These are phyloP conservation scores for Lasiosphaeris hirsuta DNA, from an alignment of 495 filamentous ascomycete genomes.

Conservation along the genomic window DNA sequence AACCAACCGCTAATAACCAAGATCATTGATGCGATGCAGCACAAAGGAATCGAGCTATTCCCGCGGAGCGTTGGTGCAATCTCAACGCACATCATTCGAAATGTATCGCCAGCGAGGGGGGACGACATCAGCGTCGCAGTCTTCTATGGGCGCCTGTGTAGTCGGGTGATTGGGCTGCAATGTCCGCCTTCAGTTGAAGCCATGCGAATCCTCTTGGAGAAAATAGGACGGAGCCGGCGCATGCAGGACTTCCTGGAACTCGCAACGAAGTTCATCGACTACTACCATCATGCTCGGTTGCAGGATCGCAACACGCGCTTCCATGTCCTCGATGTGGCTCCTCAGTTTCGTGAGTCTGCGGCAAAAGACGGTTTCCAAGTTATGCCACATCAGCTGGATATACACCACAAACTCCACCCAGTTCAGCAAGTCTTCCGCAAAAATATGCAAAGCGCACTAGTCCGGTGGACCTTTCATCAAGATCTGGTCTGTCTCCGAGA, in stretches of 20 bases:
- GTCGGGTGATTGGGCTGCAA: slow-evolving; percentile 7
- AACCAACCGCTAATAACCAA: slow-evolving; percentile 10
- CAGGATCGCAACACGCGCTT: too few species aligned
- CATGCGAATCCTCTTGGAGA: slow-evolving; percentile 29
- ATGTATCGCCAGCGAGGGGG: not conserved
- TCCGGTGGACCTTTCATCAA: slow-evolving; percentile 28
- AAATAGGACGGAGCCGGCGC: slow-evolving; percentile 19
- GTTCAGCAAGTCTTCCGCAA: slow-evolving; percentile 30
- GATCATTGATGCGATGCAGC: slow-evolving; percentile 32
- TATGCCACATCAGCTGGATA: too few species aligned
- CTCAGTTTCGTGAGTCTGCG: too few species aligned
- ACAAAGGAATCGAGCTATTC: slow-evolving; percentile 12
- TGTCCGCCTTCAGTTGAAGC: slow-evolving; percentile 15
- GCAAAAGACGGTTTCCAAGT: too few species aligned
- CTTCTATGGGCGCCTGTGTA: slow-evolving; percentile 16
- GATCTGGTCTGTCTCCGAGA: not conserved
- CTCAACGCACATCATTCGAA: slow-evolving; percentile 14
- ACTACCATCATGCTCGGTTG: slow-evolving; percentile 5
- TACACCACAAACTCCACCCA: too few species aligned
- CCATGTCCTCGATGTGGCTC: too few species aligned
- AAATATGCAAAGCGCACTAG: slow-evolving; percentile 23
- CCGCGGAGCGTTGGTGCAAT: slow-evolving; percentile 5
- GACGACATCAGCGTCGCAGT: not conserved
- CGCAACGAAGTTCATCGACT: slow-evolving; percentile 24
- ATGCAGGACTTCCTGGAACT: slow-evolving; percentile 31